Evolutionary conservation across 768 basidiomycete species (phyloP).

Genomic region (Favolaschia claudopus): DNA sequence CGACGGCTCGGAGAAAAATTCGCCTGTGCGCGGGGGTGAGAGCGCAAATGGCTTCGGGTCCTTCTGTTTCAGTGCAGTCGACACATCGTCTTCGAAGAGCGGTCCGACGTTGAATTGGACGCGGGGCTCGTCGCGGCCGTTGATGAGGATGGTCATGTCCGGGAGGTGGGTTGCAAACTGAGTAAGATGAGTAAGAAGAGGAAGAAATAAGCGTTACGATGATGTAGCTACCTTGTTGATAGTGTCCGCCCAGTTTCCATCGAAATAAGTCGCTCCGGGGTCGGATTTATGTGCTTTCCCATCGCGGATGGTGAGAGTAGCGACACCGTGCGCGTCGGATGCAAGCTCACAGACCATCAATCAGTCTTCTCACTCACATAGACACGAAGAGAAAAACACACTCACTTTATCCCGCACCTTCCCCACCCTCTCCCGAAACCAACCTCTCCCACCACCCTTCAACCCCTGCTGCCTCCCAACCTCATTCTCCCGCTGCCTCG

Average conservation of each 20-base stretch:
- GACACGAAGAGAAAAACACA: not conserved
- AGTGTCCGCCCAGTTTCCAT: conserved; percentile 20
- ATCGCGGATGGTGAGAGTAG: conserved; percentile 1
- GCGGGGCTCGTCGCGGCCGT: conserved; percentile 29
- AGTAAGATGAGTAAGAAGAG: not conserved
- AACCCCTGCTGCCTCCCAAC: not conserved
- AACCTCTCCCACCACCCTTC: conserved; percentile 7
- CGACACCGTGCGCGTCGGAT: conserved; percentile 6
- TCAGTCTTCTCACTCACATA: not conserved
- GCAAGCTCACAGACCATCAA: not conserved
- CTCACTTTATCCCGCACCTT: conserved; percentile 3
- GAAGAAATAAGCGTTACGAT: not conserved
- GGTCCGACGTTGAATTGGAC: conserved; percentile 19
- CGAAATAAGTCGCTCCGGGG: conserved; percentile 17
- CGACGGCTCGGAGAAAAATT: conserved; percentile 9
- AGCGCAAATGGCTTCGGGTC: conserved; percentile 17
- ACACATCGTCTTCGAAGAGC: conserved; percentile 1
- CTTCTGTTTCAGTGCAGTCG: not conserved
- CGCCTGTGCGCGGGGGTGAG: conserved; percentile 7
- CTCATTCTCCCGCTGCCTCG: not conserved
- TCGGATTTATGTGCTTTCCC: conserved; percentile 6
- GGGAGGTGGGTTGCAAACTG: conserved; percentile 23
- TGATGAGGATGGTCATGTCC: conserved; percentile 19
- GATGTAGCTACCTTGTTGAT: conserved; percentile 9
- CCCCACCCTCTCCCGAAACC: conserved; percentile 19